Conservation (phyloP, 2,329 filamentous ascomycete genomes). For the Penicillium rolfsii region DNA sequence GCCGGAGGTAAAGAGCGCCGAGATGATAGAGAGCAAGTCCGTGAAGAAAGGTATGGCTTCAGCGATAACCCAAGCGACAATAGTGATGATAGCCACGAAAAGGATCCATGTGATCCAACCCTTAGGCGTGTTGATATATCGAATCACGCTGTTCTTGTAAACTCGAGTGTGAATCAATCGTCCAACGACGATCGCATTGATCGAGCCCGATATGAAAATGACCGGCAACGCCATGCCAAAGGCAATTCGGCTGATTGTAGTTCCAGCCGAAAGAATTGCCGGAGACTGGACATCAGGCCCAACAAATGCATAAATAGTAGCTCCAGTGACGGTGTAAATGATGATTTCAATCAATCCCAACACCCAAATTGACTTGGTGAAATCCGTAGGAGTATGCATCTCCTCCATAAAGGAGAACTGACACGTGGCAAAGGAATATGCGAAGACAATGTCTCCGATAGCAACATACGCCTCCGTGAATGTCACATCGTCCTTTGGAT, state of each 20-base stretch:
- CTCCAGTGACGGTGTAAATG: constrained; percentile 35
- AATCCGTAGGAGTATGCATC: constrained; percentile 33
- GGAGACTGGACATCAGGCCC: constrained; percentile 22
- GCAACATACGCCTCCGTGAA: constrained; percentile 42
- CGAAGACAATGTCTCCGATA: constrained; percentile 43
- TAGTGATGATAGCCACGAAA: constrained; percentile 60
- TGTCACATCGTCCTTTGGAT: constrained; percentile 34
- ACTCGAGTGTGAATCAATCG: constrained; percentile 35
- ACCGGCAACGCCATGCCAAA: constrained; percentile 36
- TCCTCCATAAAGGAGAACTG: constrained; percentile 29
- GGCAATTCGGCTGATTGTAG: constrained; percentile 30
- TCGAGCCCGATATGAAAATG: constrained; percentile 23
- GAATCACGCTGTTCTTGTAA: constrained; percentile 36
- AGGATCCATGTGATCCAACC: constrained; percentile 35
- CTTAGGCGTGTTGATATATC: constrained; percentile 33
- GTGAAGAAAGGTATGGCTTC: constrained; percentile 85
- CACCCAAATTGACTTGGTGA: constrained; percentile 43
- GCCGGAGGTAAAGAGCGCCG: constrained; percentile 77
- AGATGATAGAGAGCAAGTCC: constrained; percentile 54
- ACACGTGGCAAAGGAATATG: constrained; percentile 48
- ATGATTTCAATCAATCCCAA: constrained; percentile 35
- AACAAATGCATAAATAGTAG: constrained; percentile 15
- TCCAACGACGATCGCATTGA: constrained; percentile 34
- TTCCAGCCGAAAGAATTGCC: constrained; percentile 33
- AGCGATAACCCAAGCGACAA: constrained; percentile 78